Conservation (phyloP, 164 flowering plant genomes). For the Santalum album region DNA sequence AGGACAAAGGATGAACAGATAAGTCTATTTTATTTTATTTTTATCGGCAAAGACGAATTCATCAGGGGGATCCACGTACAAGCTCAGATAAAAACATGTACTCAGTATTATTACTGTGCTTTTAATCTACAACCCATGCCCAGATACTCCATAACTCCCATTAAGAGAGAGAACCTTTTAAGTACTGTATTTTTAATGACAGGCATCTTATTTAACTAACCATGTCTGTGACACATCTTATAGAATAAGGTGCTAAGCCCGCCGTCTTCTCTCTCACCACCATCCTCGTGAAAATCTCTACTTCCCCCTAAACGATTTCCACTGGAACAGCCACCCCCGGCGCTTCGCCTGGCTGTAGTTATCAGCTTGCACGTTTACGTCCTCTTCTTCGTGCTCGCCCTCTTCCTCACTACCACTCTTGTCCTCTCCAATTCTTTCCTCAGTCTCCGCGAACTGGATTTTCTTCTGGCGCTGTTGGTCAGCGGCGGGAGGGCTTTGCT, state of each 20-base stretch:
- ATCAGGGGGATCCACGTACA: too few relatives aligned
- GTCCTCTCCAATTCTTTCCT: slow-evolving; percentile 9
- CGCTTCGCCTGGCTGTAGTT: slow-evolving; percentile 27
- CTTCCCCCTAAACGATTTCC: slow-evolving; percentile 27
- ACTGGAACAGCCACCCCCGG: slow-evolving; percentile 29
- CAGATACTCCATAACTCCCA: too few relatives aligned
- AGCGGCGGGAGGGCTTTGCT: neutral
- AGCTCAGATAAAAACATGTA: too few relatives aligned
- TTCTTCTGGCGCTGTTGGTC: neutral
- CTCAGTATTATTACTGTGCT: too few relatives aligned
- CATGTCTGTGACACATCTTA: neutral
- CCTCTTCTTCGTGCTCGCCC: slow-evolving; percentile 9
- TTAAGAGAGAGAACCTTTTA: too few relatives aligned
- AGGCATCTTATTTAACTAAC: slow-evolving; percentile 8
- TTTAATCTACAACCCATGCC: too few relatives aligned
- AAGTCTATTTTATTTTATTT: too few relatives aligned
- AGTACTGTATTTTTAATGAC: slow-evolving; percentile 5
- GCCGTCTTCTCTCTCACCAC: neutral
- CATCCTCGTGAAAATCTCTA: neutral
- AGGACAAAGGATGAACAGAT: too few relatives aligned
- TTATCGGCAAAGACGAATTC: too few relatives aligned
- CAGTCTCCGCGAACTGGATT: neutral
- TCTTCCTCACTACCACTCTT: slow-evolving; percentile 6
- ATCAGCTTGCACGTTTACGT: slow-evolving; percentile 21
- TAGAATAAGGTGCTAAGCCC: neutral